Conservation (phyloP, 805 yeast species). For the Torulaspora gathmanii region DNA sequence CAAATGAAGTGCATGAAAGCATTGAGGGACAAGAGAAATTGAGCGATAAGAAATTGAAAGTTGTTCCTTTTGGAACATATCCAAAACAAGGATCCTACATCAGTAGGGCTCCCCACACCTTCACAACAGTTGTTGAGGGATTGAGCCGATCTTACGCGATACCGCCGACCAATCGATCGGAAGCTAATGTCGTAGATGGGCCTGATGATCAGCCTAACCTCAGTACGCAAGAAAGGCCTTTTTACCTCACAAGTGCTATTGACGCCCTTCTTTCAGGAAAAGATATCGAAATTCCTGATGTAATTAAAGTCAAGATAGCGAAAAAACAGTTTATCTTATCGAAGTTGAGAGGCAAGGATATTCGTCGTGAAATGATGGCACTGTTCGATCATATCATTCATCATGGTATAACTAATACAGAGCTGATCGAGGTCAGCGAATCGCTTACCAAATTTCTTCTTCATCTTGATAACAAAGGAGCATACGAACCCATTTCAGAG, state of each 20-base stretch:
- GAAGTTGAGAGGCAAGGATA: conserved; percentile 12
- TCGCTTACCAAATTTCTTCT: conserved; percentile 20
- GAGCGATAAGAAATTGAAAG: not conserved
- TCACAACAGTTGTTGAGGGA: conserved; percentile 30
- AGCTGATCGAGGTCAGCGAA: conserved; percentile 18
- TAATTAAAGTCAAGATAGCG: conserved; percentile 16
- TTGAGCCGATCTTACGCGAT: conserved; percentile 20
- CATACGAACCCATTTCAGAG: conserved; percentile 18
- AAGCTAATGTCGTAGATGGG: not conserved
- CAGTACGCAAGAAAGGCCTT: not conserved
- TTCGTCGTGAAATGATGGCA: conserved; percentile 7
- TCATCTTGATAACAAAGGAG: conserved; percentile 19
- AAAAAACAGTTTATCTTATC: conserved; percentile 20
- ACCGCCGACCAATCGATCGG: not conserved
- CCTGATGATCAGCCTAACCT: not conserved
- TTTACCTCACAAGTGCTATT: conserved; percentile 2
- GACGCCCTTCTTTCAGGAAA: conserved; percentile 17
- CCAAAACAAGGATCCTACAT: conserved; percentile 7
- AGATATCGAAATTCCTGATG: conserved; percentile 16
- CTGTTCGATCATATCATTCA: conserved; percentile 24
- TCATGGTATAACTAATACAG: conserved; percentile 28
- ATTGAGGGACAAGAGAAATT: not conserved
- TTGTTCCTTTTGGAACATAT: not conserved
- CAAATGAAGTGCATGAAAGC: not conserved
- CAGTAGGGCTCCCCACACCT: conserved; percentile 19